These are phyloP conservation scores for Cyclotella baltica DNA, from an alignment of 108 stramenopile genomes.

Conservation along the genomic window DNA sequence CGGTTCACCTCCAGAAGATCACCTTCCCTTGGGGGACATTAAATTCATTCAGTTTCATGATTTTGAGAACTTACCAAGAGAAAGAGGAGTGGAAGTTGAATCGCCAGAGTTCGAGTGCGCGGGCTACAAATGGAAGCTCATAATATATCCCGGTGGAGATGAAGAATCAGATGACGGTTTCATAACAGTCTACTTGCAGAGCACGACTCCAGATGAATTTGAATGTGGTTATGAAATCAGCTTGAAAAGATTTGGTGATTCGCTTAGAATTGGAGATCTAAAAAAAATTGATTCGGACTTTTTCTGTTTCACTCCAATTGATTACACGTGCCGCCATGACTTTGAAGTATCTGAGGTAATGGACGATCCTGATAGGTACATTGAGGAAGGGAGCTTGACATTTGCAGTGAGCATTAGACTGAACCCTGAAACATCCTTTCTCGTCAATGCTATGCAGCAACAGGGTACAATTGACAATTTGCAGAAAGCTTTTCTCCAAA, in stretches of 20 bases:
- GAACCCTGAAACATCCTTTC: not conserved
- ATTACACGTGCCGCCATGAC: too few species aligned
- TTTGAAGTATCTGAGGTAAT: too few species aligned
- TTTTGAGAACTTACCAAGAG: not conserved
- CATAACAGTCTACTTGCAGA: not conserved
- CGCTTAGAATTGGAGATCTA: too few species aligned
- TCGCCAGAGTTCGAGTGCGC: not conserved
- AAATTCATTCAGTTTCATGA: not conserved
- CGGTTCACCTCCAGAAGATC: not conserved
- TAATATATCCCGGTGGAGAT: not conserved
- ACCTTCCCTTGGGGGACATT: not conserved
- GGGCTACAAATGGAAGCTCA: conserved; percentile 2
- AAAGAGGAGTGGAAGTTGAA: not conserved
- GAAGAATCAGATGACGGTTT: not conserved
- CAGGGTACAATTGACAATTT: not conserved
- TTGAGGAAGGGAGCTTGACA: not conserved
- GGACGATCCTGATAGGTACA: too few species aligned
- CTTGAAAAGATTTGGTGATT: too few species aligned
- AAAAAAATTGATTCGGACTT: too few species aligned
- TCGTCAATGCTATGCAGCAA: not conserved
- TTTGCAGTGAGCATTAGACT: not conserved
- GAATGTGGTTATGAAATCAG: not conserved
- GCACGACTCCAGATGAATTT: not conserved
- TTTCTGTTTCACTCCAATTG: too few species aligned
- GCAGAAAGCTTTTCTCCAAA: not conserved